Base-by-base conservation (phyloP, 2,329 filamentous ascomycete species). In the Monosporascus sp. region DNA sequence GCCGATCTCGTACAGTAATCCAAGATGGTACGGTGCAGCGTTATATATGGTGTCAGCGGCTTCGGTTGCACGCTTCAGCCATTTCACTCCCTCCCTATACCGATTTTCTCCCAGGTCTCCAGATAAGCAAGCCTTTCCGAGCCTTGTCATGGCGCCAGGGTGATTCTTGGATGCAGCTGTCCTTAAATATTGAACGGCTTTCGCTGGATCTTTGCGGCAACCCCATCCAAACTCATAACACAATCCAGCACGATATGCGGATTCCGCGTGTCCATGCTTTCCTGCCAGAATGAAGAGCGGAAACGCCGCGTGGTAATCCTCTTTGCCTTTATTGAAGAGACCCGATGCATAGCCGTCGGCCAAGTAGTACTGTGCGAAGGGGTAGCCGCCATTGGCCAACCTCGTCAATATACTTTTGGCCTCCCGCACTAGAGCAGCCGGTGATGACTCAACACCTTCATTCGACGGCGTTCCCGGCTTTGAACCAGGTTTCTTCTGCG, bases 201-300 rank as follows among this genome's bases (percentile, higher is more conserved):
- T 97, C 49, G 88, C 84, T 53, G 89, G 88, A 65, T 97, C 91
- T 65, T 90, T 90, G 53, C 90, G 86, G 65, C 88, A 95, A 41
- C 94, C 94, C 94, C 94, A 99, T 57, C 92, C 94, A 71, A 97
- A 97, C 71, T 99, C 94, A 74, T 97, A 97, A 75, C 92, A 97
- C 52, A 99, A 78, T 17, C 89, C 94, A 50, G 93, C 88, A 52
- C 94, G 88, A 72, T 97, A 99, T 37, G 87, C 92, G 53, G 94
- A 94, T 75, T 99, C 94, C 48, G 94, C 91, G 70, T 99, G 94
- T 35, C 94, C 94, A 72, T 97, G 94, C 74, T 97, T 99, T 64
- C 90, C 93, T 8, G 94, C 94, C 17, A 94, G 83, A 38, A 96
- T 81, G 67, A 99, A 99, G 31, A 97, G 83, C 8, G 90, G 88